A percentile compares a stretch with the other conserved stretches of the same genome.
Evolutionary conservation across 768 basidiomycete genomes (phyloP).

Genomic region (Mycena filopes): DNA sequence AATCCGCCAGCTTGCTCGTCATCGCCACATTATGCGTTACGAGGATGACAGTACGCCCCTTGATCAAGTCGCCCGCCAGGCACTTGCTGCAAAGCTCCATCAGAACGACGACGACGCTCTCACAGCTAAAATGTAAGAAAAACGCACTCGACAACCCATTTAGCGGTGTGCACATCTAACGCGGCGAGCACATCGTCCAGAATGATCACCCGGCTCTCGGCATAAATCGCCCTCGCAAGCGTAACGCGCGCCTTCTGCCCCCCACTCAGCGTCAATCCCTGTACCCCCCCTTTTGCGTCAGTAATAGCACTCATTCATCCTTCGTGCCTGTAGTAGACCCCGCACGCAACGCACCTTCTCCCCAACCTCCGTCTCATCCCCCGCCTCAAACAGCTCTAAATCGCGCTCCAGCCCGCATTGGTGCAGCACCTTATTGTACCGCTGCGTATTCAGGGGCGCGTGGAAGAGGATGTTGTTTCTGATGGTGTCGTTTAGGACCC

Average conservation of each 20-base stretch:
- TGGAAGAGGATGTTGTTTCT: conserved; percentile 88
- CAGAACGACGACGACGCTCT: too few species aligned
- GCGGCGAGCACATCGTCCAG: conserved; percentile 80
- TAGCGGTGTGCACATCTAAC: conserved; percentile 80
- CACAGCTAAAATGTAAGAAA: too few species aligned
- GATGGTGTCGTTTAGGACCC: conserved; percentile 86
- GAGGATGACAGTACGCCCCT: conserved; percentile 84
- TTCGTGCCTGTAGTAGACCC: too few species aligned
- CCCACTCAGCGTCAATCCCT: conserved; percentile 42
- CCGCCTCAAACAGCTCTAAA: conserved; percentile 73
- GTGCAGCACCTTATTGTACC: conserved; percentile 80
- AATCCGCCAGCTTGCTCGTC: conserved; percentile 62
- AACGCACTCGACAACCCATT: conserved; percentile 72
- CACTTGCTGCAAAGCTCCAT: conserved; percentile 56
- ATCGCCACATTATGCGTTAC: conserved; percentile 64
- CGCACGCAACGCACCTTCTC: conserved; percentile 74
- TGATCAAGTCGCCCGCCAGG: conserved; percentile 82
- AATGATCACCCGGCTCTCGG: conserved; percentile 67
- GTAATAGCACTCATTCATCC: too few species aligned
- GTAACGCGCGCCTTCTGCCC: conserved; percentile 61
- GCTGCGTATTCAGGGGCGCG: conserved; percentile 74
- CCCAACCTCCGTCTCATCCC: conserved; percentile 76
- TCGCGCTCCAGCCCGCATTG: conserved; percentile 83
- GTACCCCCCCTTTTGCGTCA: not conserved
- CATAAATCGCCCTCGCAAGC: conserved; percentile 59